These are phyloP conservation scores for Miscanthus sacchariflorus DNA, from an alignment of 202 grass and related monocot genomes.

Conservation along the genomic window DNA sequence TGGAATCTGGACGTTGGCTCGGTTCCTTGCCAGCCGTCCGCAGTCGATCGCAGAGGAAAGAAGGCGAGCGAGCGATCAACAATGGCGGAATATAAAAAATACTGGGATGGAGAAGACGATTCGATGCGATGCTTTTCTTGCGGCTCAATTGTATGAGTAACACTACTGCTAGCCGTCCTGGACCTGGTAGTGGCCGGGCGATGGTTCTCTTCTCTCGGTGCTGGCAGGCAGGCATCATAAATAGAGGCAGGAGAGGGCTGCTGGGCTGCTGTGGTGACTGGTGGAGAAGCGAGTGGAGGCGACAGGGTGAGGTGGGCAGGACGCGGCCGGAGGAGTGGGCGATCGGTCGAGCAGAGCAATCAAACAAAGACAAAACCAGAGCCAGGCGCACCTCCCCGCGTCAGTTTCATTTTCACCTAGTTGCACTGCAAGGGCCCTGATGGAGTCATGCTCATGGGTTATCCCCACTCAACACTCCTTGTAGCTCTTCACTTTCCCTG, in stretches of 20 bases:
- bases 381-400: not conserved
- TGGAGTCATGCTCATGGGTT: not conserved
- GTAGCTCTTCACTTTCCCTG: too few relatives aligned
- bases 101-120: not conserved
- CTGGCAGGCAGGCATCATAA: not conserved
- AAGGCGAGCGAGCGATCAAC: not conserved
- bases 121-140: not conserved
- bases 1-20: too few relatives aligned
- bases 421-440: not conserved
- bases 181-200: too few relatives aligned
- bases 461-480: not conserved
- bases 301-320: not conserved
- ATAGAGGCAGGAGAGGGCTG: not conserved
- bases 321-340: not conserved
- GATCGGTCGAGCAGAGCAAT: too few relatives aligned
- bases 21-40: not conserved
- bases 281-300: constrained; percentile 32
- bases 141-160: not conserved
- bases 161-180: not conserved
- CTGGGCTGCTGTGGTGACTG: not conserved
- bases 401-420: constrained; percentile 6
- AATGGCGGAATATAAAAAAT: not conserved
- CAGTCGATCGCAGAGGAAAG: not conserved
- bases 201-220: too few relatives aligned
- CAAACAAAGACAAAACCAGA: not conserved